Conservation (phyloP, 345 rosid genomes). For the Leavenworthia alabamica region DNA sequence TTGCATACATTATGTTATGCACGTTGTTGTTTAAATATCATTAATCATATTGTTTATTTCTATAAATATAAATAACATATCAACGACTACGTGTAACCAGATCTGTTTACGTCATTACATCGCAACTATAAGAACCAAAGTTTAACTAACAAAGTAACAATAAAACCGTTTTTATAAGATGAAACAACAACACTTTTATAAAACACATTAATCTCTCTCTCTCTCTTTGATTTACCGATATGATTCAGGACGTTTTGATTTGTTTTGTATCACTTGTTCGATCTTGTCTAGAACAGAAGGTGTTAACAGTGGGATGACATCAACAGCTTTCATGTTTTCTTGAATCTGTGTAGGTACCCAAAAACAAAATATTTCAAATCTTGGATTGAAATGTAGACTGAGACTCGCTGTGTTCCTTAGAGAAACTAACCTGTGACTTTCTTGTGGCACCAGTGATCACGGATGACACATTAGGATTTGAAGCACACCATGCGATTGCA, state of each 20-base stretch:
- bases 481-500: constrained; percentile 98
- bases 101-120: background rate
- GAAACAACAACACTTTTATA: constrained; percentile 5
- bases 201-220: constrained; percentile 1
- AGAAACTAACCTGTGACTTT: constrained; percentile 74
- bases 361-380: background rate
- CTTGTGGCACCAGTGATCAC: constrained; percentile 96
- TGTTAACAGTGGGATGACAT: constrained; percentile 74
- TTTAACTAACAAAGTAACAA: constrained; percentile 21
- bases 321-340: constrained; percentile 97
- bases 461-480: constrained; percentile 91
- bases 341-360: constrained; percentile 49
- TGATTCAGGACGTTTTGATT: constrained; percentile 86
- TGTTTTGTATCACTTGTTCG: constrained; percentile 71
- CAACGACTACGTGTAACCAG: background rate
- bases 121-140: constrained; percentile 17
- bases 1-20: constrained; percentile 25
- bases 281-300: constrained; percentile 88
- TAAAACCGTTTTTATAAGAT: background rate
- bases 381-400: background rate
- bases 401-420: background rate
- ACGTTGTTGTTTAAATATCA: constrained; percentile 21
- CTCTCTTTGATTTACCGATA: constrained; percentile 42
- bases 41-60: background rate
- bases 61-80: background rate